Evolutionary conservation across 2,329 filamentous ascomycete genomes (phyloP).

Genomic region (Dothistroma pini): DNA sequence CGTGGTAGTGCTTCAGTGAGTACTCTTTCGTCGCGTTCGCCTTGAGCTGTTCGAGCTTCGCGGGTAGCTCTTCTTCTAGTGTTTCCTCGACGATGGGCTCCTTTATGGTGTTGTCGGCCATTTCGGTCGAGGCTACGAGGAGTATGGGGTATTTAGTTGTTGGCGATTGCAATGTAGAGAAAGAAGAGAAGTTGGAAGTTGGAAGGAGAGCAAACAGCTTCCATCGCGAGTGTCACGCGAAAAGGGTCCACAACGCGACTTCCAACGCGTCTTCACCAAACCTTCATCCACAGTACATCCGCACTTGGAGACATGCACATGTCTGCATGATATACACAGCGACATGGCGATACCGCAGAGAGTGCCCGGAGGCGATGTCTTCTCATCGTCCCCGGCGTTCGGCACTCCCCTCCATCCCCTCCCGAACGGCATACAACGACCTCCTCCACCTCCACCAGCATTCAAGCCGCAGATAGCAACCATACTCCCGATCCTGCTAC

Average conservation of each 20-base stretch:
- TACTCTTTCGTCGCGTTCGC: constrained; percentile 81
- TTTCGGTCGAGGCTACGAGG: background rate
- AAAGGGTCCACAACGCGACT: background rate
- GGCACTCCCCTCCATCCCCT: constrained; percentile 80
- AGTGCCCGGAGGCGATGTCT: constrained; percentile 29
- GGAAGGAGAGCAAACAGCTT: background rate
- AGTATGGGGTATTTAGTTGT: background rate
- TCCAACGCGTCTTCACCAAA: constrained; percentile 2
- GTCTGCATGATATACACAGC: background rate
- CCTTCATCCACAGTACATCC: background rate
- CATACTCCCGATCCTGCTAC: constrained; percentile 84
- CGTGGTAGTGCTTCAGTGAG: constrained; percentile 81
- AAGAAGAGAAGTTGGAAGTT: background rate
- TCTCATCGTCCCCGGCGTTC: constrained; percentile 87
- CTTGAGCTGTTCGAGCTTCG: constrained; percentile 61
- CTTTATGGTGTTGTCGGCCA: background rate
- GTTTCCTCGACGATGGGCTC: constrained; percentile 1
- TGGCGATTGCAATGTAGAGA: background rate
- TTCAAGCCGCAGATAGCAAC: constrained; percentile 55
- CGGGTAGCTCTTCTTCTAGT: constrained; percentile 17
- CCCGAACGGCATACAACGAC: constrained; percentile 20
- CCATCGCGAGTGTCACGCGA: constrained; percentile 1
- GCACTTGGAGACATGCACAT: background rate
- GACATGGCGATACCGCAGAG: constrained; percentile 17
- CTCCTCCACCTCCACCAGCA: constrained; percentile 50